These are phyloP conservation scores for Thermoascus crustaceus DNA, from an alignment of 2,329 filamentous ascomycete species.

Conservation along the genomic window DNA sequence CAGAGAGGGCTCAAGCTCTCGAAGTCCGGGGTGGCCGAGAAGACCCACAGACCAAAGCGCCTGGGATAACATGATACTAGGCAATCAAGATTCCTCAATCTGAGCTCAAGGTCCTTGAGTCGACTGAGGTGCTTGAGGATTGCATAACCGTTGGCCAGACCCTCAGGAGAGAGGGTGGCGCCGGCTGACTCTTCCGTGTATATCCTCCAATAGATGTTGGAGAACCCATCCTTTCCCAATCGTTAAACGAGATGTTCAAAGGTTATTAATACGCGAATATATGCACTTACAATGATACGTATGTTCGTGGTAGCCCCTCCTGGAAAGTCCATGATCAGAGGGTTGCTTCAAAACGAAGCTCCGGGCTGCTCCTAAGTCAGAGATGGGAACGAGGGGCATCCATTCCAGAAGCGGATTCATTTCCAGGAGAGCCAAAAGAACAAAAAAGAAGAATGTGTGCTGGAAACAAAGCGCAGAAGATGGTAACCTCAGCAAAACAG, in stretches of 20 bases:
- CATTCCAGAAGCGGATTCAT: conserved; percentile 24
- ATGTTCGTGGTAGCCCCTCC: conserved; percentile 35
- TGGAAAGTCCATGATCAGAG: conserved; percentile 37
- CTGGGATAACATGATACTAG: conserved; percentile 31
- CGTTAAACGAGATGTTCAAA: conserved; percentile 15
- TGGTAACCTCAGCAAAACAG: conserved; percentile 7
- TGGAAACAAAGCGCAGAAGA: conserved; percentile 12
- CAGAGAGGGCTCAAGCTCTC: conserved; percentile 24
- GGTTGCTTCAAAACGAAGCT: conserved; percentile 17
- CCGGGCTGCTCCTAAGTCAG: conserved; percentile 16
- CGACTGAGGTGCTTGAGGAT: conserved; percentile 32
- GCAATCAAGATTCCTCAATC: conserved; percentile 28
- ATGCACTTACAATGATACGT: conserved; percentile 32
- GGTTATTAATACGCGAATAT: background rate
- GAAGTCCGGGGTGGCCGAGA: conserved; percentile 32
- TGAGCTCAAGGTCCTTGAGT: conserved; percentile 31
- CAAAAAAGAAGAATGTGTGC: conserved; percentile 5
- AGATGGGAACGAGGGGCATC: conserved; percentile 18
- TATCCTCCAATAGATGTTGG: conserved; percentile 36
- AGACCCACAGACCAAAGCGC: conserved; percentile 33
- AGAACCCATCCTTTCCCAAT: conserved; percentile 32
- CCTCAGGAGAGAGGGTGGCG: conserved; percentile 21
- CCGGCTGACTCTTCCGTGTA: conserved; percentile 30
- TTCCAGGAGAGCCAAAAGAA: conserved; percentile 16
- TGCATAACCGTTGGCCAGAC: conserved; percentile 28